Evolutionary conservation across 2,329 filamentous ascomycete species (phyloP).

Genomic region (Xylaria sp.): DNA sequence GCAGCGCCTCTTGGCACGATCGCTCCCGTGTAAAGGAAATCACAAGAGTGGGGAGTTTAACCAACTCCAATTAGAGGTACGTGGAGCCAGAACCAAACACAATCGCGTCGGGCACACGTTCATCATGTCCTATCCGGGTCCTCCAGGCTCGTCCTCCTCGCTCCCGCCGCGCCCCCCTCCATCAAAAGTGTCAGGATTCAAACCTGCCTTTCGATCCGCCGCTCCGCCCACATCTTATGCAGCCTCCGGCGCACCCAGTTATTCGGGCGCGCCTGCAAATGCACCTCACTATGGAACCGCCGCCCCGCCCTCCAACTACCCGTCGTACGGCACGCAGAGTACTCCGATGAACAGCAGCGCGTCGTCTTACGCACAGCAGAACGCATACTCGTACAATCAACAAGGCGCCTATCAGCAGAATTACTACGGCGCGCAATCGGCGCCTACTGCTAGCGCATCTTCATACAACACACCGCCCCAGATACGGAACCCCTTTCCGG

Average conservation of each 20-base stretch:
- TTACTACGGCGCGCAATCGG: constrained; percentile 41
- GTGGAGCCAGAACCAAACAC: constrained; percentile 45
- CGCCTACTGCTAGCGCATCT: constrained; percentile 42
- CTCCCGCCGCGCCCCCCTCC: constrained; percentile 80
- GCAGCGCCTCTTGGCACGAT: neutral
- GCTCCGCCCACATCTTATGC: constrained; percentile 41
- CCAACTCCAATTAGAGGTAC: constrained; percentile 51
- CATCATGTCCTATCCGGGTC: constrained; percentile 86
- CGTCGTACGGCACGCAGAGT: constrained; percentile 46
- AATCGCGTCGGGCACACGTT: constrained; percentile 49
- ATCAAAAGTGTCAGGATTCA: constrained; percentile 53
- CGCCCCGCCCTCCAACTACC: constrained; percentile 41
- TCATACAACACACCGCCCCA: constrained; percentile 64
- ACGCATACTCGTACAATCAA: constrained; percentile 39
- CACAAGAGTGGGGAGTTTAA: constrained; percentile 7
- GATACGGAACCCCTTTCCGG: constrained; percentile 82
- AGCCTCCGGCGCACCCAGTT: constrained; percentile 44
- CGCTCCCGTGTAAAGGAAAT: neutral
- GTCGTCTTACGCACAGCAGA: constrained; percentile 31
- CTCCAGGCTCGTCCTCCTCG: constrained; percentile 72
- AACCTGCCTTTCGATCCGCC: constrained; percentile 55
- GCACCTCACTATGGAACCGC: constrained; percentile 52
- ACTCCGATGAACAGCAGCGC: constrained; percentile 30
- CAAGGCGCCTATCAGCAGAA: constrained; percentile 41
- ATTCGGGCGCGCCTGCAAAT: constrained; percentile 47